Conservation (phyloP, 2,329 filamentous ascomycete species). For the Teratosphaeria destructans region DNA sequence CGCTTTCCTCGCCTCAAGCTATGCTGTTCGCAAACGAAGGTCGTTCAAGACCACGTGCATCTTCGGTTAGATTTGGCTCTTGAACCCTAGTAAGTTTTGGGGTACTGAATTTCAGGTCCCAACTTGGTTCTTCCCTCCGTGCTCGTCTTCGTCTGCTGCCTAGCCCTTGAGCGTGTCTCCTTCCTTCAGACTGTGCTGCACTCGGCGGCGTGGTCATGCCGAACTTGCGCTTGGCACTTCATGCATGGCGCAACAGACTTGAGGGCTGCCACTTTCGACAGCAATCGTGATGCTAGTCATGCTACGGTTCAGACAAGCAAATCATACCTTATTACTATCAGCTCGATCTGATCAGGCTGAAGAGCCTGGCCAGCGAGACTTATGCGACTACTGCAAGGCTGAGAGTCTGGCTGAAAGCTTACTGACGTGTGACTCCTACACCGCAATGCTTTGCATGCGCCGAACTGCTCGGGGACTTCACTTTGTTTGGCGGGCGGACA, state of each 20-base stretch:
- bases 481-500: too few relatives aligned
- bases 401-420: background rate
- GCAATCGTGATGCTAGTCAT: too few relatives aligned
- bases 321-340: too few relatives aligned
- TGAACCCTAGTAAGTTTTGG: background rate
- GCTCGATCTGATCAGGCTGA: background rate
- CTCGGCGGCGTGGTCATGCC: background rate
- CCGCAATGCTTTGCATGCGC: background rate
- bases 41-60: background rate
- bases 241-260: background rate
- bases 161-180: background rate
- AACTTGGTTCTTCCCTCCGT: background rate
- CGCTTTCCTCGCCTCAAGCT: background rate
- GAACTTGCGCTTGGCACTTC: background rate
- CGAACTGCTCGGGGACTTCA: background rate
- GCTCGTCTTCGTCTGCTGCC: background rate
- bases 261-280: background rate
- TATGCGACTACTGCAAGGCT: background rate
- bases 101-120: too few relatives aligned
- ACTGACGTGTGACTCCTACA: background rate
- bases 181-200: background rate
- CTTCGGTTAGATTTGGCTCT: background rate
- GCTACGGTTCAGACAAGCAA: too few relatives aligned
- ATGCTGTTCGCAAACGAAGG: background rate
- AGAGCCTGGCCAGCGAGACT: background rate